A percentile compares a stretch with the other conserved stretches of the same genome.
These are phyloP conservation scores for Leccinum subgranulosum DNA, from an alignment of 768 basidiomycete species.

Conservation along the genomic window DNA sequence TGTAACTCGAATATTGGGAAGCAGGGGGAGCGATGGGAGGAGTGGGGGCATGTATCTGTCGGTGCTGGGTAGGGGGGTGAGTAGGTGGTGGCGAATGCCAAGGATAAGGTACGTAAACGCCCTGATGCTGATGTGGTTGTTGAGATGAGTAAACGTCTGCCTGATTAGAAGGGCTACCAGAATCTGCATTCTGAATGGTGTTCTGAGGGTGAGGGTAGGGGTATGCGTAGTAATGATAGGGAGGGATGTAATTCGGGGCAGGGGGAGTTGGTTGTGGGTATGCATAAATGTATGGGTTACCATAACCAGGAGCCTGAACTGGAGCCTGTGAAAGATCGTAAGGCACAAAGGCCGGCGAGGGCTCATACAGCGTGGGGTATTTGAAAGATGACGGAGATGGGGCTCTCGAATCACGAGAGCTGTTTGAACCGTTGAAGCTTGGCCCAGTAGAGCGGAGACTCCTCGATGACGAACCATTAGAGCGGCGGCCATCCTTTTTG, in stretches of 20 bases:
- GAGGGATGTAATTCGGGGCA: conserved; percentile 37
- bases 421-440: conserved; percentile 51
- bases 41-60: conserved; percentile 31
- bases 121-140: conserved; percentile 31
- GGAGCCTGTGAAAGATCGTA: conserved; percentile 32
- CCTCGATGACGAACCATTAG: conserved; percentile 57
- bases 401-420: conserved; percentile 70
- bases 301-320: conserved; percentile 29
- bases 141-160: conserved; percentile 33
- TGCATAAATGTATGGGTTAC: conserved; percentile 36
- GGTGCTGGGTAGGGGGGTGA: conserved; percentile 42
- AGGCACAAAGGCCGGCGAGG: conserved; percentile 31
- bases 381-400: conserved; percentile 71
- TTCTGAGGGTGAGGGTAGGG: conserved; percentile 48
- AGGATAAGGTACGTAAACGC: conserved; percentile 29
- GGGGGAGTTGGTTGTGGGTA: conserved; percentile 40
- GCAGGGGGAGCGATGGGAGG: conserved; percentile 29
- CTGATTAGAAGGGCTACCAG: conserved; percentile 23
- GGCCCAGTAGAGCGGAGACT: conserved; percentile 54
- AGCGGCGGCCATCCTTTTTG: conserved; percentile 51
- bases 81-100: conserved; percentile 37
- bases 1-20: conserved; percentile 32
- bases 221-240: conserved; percentile 46
- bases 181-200: conserved; percentile 39
- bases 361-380: conserved; percentile 73